Evolutionary conservation across 2,329 filamentous ascomycete genomes (phyloP), one percentile per base, ranked within the genome.

Genomic region (Neonectria magnoliae): DNA sequence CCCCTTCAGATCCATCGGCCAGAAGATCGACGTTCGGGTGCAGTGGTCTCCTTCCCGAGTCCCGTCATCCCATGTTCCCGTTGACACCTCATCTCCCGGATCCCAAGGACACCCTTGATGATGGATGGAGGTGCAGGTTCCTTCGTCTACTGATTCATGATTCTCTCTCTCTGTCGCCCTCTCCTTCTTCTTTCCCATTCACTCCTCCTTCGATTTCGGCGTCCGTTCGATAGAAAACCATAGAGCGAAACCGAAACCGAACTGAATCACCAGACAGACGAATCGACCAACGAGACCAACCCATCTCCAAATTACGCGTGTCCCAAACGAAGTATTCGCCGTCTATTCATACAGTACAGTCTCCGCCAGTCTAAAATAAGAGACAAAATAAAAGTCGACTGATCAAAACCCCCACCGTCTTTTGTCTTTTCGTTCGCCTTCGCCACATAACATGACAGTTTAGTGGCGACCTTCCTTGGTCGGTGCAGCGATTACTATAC

Each of bases 11-110:
- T 54, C 55, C 54, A 53, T 54, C 31, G 36, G 11, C 42, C 16
- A 42, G 58, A 58, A 41, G 55, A 63, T 63, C 55, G 42, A 58
- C 47, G 31, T 41, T 54, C 44, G 41, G 41, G 57, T 33, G 31
- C 31, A 33, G 31, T 7, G 25, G 33, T n/a, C 14, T 54, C 42
- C 20, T 25, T 47, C 25, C 41, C 41, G 36, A 48, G 31, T 41
- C 22, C 22, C 51, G 11, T 50, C 42, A 47, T 54, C 48, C 55
- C 50, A 63, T 54, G 50, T 50, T 54, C 33, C 25, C 20, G 41
- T 48, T 57, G 41, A 29, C 41, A 42, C 44, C 44, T 52, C 22
- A 11, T 51, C 27, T 44, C 41, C 52, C 29, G 25, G 25, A 1
- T 5, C 25, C 25, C 25, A 5, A 25, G 25, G 25, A 25, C 25